Base-by-base conservation (phyloP, 192 early-diverging fungal species). In the Rhizoclosmatium globosum region DNA sequence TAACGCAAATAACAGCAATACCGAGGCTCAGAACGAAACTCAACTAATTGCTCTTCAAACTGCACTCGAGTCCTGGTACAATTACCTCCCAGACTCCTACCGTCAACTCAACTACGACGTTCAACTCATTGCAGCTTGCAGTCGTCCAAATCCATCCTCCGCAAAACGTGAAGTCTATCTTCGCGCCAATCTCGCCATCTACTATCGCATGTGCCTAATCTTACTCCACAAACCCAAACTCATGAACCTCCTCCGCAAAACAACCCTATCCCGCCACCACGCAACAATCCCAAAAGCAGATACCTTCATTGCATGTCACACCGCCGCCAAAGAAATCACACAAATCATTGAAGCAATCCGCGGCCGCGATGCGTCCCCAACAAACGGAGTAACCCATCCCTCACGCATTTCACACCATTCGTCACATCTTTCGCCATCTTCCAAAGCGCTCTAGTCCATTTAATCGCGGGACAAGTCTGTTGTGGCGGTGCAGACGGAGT, bases 151-250 rank as follows among this genome's bases (percentile, higher is more conserved):
- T 9, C 23, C 70, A 72, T 13, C 11, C n/a, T 9, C 48, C 4
- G 2, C 7, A 2, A 21, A n/a, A 0, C 2, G n/a, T 41, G 57
- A 72, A 19, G 41, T 41, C 23, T 21, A 50, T 42, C 7, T 21
- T 9, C 38, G 17, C 31, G 48, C 70, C 42, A 42, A 84, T 70
- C 66, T 82, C 3, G 80, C 82, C 59, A 79, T 86, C 17, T 81
- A 82, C 57, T 86, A 85, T 73, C 81, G 84, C 72, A 72, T 77
- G 1, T 82, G 81, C 74, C 60, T 79, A 2, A 81, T 86, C 68
- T 41, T 86, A 21, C 81, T 86, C 2, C 83, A 86, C 66, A 81
- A 81, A 13, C 85, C 85, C 41, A 80, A 74, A 58, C 79, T 85
- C 81, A 77, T 85, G 78, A 44, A 61, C 48, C 19, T 75, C 7